phyloP scores from a whole-genome alignment of 169 alveolate species.

The Perkinsus chesapeaki region DNA sequence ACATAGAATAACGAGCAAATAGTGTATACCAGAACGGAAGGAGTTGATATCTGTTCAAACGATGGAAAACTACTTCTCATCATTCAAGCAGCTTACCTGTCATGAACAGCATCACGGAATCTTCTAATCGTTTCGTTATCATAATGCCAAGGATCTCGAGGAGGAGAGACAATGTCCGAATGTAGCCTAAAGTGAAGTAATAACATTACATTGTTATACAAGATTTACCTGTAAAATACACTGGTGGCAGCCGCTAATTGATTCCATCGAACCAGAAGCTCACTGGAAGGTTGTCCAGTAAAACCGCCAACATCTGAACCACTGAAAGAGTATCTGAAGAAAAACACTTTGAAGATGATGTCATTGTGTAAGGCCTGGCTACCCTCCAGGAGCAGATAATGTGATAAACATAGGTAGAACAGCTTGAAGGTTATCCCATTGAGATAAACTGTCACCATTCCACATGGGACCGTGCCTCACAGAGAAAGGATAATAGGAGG shows the following conservation, averaged over 20 bases:
- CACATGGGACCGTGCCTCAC: background rate
- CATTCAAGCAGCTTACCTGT: background rate
- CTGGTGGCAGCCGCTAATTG: background rate
- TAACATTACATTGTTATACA: background rate
- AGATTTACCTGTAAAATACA: background rate
- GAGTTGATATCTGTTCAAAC: background rate
- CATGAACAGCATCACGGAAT: background rate
- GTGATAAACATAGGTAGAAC: background rate
- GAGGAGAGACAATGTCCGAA: background rate
- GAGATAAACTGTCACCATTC: background rate
- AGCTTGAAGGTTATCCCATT: background rate
- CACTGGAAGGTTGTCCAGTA: background rate
- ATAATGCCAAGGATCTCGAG: background rate
- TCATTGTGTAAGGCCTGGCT: background rate
- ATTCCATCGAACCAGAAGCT: background rate
- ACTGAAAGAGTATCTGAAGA: background rate
- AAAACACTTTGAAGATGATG: background rate
- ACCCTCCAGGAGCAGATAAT: background rate
- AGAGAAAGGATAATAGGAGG: background rate
- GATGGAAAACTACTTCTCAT: background rate
- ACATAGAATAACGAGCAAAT: background rate
- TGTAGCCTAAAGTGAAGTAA: background rate
- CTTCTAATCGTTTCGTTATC: background rate
- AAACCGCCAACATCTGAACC: background rate
- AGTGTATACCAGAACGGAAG: background rate